A percentile compares a stretch with the other conserved stretches of the same genome.
phyloP scores from a whole-genome alignment of 306 rosid genomes.

The Begonia masoniana region DNA sequence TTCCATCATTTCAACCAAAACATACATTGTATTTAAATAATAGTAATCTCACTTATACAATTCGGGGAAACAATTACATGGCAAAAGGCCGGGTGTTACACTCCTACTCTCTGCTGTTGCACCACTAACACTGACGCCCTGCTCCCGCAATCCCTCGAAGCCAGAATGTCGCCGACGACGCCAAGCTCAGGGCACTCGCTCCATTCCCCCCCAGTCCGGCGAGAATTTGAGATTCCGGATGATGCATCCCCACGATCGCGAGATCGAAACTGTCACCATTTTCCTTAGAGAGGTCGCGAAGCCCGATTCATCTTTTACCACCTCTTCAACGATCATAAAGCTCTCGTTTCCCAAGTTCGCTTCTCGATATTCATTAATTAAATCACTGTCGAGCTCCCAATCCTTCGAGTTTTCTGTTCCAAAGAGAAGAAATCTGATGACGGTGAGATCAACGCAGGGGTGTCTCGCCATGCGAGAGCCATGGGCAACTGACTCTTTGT shows the following conservation, averaged over 20 bases:
- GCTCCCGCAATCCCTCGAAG: conserved; percentile 19
- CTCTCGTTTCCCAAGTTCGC: conserved; percentile 25
- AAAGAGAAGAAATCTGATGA: conserved; percentile 31
- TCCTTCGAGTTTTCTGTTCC: conserved; percentile 36
- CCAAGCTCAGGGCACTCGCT: conserved; percentile 40
- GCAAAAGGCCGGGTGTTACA: too few species aligned
- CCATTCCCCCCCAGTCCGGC: conserved; percentile 25
- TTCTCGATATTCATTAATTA: conserved; percentile 36
- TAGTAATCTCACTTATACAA: too few species aligned
- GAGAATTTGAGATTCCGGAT: conserved; percentile 37
- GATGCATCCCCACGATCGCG: conserved; percentile 53
- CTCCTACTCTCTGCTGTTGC: conserved; percentile 40
- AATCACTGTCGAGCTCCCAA: conserved; percentile 25
- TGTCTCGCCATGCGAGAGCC: conserved; percentile 31
- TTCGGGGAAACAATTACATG: too few species aligned
- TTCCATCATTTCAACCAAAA: too few species aligned
- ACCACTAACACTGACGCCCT: conserved; percentile 45
- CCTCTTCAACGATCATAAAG: conserved; percentile 13
- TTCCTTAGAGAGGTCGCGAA: conserved; percentile 16
- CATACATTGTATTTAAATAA: too few species aligned
- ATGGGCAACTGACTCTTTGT: conserved; percentile 46
- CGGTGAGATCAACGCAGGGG: conserved; percentile 20
- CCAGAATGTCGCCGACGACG: conserved; percentile 39
- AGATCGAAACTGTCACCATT: too few species aligned
- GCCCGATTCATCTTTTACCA: conserved; percentile 3